A percentile compares a stretch with the other conserved stretches of the same genome.
Evolutionary conservation across 1,284 basidiomycete genomes (phyloP).

Genomic region (Pterulicium gracile): DNA sequence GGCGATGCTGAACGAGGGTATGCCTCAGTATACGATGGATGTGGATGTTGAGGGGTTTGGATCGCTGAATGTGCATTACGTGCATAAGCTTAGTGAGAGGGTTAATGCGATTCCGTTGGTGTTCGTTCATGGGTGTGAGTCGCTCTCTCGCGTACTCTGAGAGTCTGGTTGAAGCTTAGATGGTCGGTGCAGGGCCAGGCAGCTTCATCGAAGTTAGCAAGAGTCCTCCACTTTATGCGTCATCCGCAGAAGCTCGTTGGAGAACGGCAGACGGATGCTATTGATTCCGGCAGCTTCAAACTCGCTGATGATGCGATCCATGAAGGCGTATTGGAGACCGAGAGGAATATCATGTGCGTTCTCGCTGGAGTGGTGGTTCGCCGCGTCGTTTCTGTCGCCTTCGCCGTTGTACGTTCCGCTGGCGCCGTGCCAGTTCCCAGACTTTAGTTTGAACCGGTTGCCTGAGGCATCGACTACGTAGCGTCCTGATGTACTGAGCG

Average conservation of each 20-base stretch:
- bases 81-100: slow-evolving; percentile 26
- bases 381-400: not conserved
- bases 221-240: not conserved
- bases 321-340: not conserved
- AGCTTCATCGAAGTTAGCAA: slow-evolving; percentile 25
- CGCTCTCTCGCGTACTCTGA: not conserved
- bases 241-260: not conserved
- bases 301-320: not conserved
- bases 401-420: not conserved
- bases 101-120: slow-evolving; percentile 31
- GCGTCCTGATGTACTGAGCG: not conserved
- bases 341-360: not conserved
- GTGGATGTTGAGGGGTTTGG: slow-evolving; percentile 27
- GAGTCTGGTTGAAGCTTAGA: not conserved
- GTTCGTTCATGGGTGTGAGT: slow-evolving; percentile 38
- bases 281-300: not conserved
- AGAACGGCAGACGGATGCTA: not conserved
- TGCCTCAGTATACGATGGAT: slow-evolving; percentile 33
- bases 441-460: slow-evolving; percentile 1
- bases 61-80: slow-evolving; percentile 29
- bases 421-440: not conserved
- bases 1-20: slow-evolving; percentile 22
- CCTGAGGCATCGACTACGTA: slow-evolving; percentile 1
- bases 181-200: slow-evolving; percentile 21
- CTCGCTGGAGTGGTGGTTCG: slow-evolving; percentile 1